These are phyloP conservation scores for Paragyromitra xinjiangensis DNA, from an alignment of 495 filamentous ascomycete genomes.

Conservation along the genomic window DNA sequence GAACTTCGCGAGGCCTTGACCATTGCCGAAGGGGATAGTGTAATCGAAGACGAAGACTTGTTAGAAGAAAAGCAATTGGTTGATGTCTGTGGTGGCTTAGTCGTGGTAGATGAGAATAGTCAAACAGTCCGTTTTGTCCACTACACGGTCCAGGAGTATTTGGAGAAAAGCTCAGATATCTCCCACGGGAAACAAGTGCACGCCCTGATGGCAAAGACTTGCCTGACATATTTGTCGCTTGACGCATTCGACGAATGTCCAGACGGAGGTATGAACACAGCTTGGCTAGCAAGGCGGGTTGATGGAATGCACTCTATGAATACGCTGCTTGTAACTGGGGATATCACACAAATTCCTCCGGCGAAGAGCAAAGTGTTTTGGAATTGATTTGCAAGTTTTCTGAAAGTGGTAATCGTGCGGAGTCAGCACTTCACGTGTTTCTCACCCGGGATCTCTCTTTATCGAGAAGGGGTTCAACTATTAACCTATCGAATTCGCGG, in stretches of 20 bases:
- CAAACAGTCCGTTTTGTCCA: constrained; percentile 57
- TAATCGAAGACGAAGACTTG: constrained; percentile 11
- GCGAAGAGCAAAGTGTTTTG: constrained; percentile 5
- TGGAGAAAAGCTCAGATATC: constrained; percentile 32
- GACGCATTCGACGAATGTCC: neutral
- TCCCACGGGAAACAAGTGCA: constrained; percentile 12
- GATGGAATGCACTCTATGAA: constrained; percentile 7
- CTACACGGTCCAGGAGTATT: constrained; percentile 57
- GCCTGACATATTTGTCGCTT: constrained; percentile 49
- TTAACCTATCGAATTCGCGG: neutral
- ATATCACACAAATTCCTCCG: constrained; percentile 9
- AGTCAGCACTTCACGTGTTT: constrained; percentile 21
- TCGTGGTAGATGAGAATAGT: constrained; percentile 56
- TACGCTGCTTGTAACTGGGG: constrained; percentile 37
- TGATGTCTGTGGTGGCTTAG: constrained; percentile 56
- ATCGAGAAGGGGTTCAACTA: neutral
- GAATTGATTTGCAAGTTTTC: neutral
- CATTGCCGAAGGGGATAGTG: constrained; percentile 10
- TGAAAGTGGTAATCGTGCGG: neutral
- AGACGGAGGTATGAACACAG: neutral
- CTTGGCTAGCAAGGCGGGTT: neutral
- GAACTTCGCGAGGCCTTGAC: constrained; percentile 23
- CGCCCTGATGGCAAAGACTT: constrained; percentile 36
- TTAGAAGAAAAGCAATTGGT: constrained; percentile 28
- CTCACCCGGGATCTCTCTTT: neutral